Evolutionary conservation across 805 yeast genomes (phyloP), one percentile per base, ranked within the genome.

Genomic region (Pichia membranifaciens): DNA sequence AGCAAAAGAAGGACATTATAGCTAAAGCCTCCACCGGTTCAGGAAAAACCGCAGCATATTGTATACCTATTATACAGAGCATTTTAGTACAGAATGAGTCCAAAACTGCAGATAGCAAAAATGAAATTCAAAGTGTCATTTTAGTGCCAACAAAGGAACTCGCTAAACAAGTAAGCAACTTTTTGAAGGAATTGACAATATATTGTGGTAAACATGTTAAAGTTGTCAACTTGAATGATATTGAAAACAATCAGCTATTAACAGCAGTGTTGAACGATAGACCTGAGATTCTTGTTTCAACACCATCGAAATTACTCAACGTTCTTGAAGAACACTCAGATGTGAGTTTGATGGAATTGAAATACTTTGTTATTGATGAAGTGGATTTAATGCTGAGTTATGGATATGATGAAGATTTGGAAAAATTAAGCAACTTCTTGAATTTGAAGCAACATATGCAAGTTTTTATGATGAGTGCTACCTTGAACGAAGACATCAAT

Each of bases 21-120:
- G 97, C 97, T 34, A 82, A 86, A 61, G 96, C 98, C 6, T 81
- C 87, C 22, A 91, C 99, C 0, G 99, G 99, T 4, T 85, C 96
- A 8, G 98, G 98, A 54, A 91, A 91, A 66, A 91, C 98, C 0
- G 86, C 87, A 10, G 95, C 97, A 1, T 91, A 91, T 62, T 68
- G 84, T 53, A 76, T 91, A 42, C 99, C 99, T 6, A 82, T 93
- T 16, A 65, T 93, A 36, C 95, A 93, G 64, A 75, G 81, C 36
- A 76, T 93, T 36, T 69, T 91, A 50, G 68, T 71, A 20, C 70
- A 68, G 38, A 68, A 56, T 50, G 62, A 44, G 31, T 25, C 41
- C 15, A 39, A n/a, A 15, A 17, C 3, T 16, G 25, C 23, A 3
- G n/a, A 31, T 56, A 50, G 22, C 22, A 62, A 56, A 22, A 61